Evolutionary conservation across 768 basidiomycete species (phyloP).

Genomic region (Psilocybe tampanensis): DNA sequence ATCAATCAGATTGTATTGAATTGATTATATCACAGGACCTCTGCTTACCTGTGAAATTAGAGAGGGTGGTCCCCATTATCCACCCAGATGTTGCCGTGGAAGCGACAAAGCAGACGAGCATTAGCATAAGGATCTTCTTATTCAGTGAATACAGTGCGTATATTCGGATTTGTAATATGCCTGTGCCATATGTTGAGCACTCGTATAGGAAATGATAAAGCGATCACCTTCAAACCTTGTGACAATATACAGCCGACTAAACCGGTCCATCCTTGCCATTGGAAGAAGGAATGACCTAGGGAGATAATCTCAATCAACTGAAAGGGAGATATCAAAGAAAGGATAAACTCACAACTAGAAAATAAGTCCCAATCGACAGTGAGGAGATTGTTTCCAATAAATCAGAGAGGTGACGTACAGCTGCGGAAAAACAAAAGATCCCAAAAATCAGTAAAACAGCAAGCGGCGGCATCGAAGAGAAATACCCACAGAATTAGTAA

Average conservation of each 20-base stretch:
- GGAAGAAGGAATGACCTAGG: constrained; percentile 48
- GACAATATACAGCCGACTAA: constrained; percentile 54
- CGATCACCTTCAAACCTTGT: constrained; percentile 41
- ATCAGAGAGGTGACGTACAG: constrained; percentile 29
- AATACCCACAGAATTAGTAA: constrained; percentile 41
- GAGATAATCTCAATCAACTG: not conserved
- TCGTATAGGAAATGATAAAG: not conserved
- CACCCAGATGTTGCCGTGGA: constrained; percentile 42
- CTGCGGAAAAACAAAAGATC: constrained; percentile 16
- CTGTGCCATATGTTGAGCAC: constrained; percentile 28
- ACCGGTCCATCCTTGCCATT: constrained; percentile 67
- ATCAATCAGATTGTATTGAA: not conserved
- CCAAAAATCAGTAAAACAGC: not conserved
- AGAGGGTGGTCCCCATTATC: constrained; percentile 50
- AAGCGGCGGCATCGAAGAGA: not conserved
- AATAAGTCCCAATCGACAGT: not conserved
- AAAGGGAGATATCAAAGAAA: not conserved
- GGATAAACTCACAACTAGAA: constrained; percentile 26
- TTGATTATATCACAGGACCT: not conserved
- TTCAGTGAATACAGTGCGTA: constrained; percentile 61
- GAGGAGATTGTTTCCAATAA: not conserved
- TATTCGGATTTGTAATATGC: constrained; percentile 63
- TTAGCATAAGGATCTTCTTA: constrained; percentile 49
- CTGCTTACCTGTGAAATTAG: constrained; percentile 40
- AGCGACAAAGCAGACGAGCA: constrained; percentile 42